A percentile compares a stretch with the other conserved stretches of the same genome.
Conservation (phyloP, 208 protist genomes). For the Leishmania major region DNA sequence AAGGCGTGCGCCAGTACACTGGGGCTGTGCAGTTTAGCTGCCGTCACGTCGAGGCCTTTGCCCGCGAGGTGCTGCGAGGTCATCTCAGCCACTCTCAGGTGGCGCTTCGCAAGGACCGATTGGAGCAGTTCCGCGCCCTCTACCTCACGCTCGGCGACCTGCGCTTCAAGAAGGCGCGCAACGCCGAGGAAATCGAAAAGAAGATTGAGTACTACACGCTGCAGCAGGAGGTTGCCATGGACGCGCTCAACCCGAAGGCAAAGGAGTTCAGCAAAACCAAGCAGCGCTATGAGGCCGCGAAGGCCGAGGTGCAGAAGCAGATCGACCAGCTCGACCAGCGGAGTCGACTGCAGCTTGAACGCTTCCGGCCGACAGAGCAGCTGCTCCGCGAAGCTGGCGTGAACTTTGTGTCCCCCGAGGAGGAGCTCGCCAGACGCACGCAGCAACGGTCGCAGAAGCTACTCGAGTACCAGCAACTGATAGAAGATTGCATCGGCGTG, state of each 20-base stretch:
- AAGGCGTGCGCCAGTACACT: conserved; percentile 30
- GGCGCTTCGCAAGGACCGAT: conserved; percentile 60
- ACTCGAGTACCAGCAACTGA: conserved; percentile 79
- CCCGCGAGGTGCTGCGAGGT: conserved; percentile 37
- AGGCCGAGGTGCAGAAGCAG: conserved; percentile 64
- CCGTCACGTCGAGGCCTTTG: conserved; percentile 39
- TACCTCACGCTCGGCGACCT: conserved; percentile 89
- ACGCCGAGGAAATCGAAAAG: conserved; percentile 77
- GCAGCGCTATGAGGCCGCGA: conserved; percentile 63
- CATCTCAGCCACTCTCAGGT: conserved; percentile 39
- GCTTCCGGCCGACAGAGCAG: conserved; percentile 75
- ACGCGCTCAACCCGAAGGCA: conserved; percentile 86
- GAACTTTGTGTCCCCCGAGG: conserved; percentile 63
- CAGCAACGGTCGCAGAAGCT: conserved; percentile 66
- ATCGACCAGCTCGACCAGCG: conserved; percentile 55
- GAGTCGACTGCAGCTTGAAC: conserved; percentile 50
- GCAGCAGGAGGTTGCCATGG: conserved; percentile 89
- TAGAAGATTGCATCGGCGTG: conserved; percentile 40
- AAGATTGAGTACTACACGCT: conserved; percentile 82
- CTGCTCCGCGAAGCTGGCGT: conserved; percentile 64
- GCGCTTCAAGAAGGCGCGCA: conserved; percentile 86
- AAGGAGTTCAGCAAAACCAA: conserved; percentile 86
- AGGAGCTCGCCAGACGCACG: conserved; percentile 73
- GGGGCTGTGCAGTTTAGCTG: conserved; percentile 41
- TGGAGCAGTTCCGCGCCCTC: conserved; percentile 76